Base-by-base conservation (phyloP, 371 early-diverging fungal genomes). In the Lichtheimia ornata region DNA sequence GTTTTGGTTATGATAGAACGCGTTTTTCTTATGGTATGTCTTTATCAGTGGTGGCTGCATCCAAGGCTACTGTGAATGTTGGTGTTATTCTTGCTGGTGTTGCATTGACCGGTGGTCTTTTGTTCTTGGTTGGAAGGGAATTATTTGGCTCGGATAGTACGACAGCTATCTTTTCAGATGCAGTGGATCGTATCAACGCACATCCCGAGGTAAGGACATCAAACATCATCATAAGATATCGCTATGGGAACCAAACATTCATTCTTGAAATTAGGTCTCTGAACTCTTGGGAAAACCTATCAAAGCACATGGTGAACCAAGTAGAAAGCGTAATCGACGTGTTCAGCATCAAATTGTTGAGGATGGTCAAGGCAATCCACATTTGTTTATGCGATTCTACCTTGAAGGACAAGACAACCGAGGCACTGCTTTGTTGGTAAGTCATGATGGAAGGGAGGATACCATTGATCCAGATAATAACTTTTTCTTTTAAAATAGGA, bases 361-460 rank as follows among this genome's bases (percentile, higher is more conserved):
- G 50, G 82, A 81, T 58, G 62, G 55, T 2, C 69, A 74, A 7
- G 76, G 75, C 42, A 67, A 73, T 28, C 72, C 72, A 13, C 82
- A 81, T 55, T 53, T 81, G 64, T 56, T 81, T 61, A 77, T 81
- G 78, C 73, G 75, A 14, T 77, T 81, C 71, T 81, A 71, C 52
- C 72, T 81, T 9, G 82, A 81, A 50, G 82, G 82, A 20, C 76
- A 76, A 4, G 58, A 76, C 42, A 73, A 67, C 43, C 72, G 74
- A 47, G 82, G 82, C 18, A 70, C 73, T 4, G 74, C 72, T 11
- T 71, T 74, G 59, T 45, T 81, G 59, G 51, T 51, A 51, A 51
- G 51, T 51, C 51, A 25, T 51, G 22, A 13, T 3, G 14, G 51
- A 51, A 22, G 2, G 13, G 22, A 17, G 25, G 25, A 20, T 25